A percentile compares a stretch with the other conserved stretches of the same genome.
phyloP scores from a whole-genome alignment of 2,329 filamentous ascomycete species.

The Talaromyces funiculosus region DNA sequence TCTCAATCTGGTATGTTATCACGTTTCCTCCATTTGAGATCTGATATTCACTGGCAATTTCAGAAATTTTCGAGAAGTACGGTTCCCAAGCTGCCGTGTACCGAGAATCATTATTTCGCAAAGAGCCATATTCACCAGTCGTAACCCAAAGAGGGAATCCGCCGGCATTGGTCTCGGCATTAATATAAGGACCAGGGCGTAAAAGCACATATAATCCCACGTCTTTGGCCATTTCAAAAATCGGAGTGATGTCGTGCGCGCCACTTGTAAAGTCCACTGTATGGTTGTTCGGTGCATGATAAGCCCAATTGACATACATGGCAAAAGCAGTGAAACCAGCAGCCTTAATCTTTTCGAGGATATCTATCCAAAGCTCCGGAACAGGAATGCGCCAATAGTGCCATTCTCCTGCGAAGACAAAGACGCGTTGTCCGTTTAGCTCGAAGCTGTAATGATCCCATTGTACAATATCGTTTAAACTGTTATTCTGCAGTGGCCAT shows the following conservation, averaged over 20 bases:
- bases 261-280: conserved; percentile 46
- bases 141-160: conserved; percentile 78
- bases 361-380: conserved; percentile 59
- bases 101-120: conserved; percentile 57
- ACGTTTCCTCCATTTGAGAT: conserved; percentile 79
- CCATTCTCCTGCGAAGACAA: conserved; percentile 51
- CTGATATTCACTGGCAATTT: conserved; percentile 65
- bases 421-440: conserved; percentile 47
- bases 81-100: conserved; percentile 63
- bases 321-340: conserved; percentile 74
- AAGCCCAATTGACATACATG: conserved; percentile 76
- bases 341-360: conserved; percentile 78
- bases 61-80: conserved; percentile 49
- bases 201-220: conserved; percentile 73
- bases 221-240: conserved; percentile 69
- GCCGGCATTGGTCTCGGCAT: conserved; percentile 69
- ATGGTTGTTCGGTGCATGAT: conserved; percentile 43
- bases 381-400: conserved; percentile 52
- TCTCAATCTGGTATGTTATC: conserved; percentile 74
- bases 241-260: conserved; percentile 66
- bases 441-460: conserved; percentile 53
- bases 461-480: conserved; percentile 32
- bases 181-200: conserved; percentile 67
- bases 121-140: conserved; percentile 51
- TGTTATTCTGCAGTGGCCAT: not conserved